Conservation (phyloP, 2,329 filamentous ascomycete genomes). For the Ceratocystis eucalypticola region DNA sequence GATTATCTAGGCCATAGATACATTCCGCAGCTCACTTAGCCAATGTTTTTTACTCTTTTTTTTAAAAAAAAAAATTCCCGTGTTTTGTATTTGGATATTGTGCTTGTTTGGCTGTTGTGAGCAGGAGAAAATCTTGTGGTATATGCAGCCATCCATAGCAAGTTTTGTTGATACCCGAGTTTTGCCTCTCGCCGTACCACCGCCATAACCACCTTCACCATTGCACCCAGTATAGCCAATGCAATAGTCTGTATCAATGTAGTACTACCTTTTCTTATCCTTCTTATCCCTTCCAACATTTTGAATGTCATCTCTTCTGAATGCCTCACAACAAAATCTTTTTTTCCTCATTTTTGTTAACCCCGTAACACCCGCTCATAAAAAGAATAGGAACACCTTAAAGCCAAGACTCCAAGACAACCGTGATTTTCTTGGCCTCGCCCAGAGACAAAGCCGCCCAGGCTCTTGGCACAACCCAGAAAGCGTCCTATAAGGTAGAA, state of each 20-base stretch:
- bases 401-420: slow-evolving; percentile 6
- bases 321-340: no score
- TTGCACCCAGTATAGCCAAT: no score
- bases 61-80: not conserved
- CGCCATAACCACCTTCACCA: no score
- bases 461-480: not conserved
- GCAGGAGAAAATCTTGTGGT: not conserved
- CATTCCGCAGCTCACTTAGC: not conserved
- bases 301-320: no score
- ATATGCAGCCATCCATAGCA: not conserved
- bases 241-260: not conserved
- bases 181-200: not conserved
- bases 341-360: not conserved
- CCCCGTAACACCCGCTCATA: not conserved
- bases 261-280: not conserved
- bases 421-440: slow-evolving; percentile 5
- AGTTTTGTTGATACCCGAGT: not conserved
- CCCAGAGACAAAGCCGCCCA: not conserved
- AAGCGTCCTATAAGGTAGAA: not conserved
- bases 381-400: not conserved
- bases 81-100: not conserved
- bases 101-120: not conserved
- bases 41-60: not conserved
- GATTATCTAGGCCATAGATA: not conserved
- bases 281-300: not conserved